A percentile compares a stretch with the other conserved stretches of the same genome.
These are phyloP conservation scores for Fusarium tuaranense DNA, from an alignment of 2,329 filamentous ascomycete genomes.

Conservation along the genomic window DNA sequence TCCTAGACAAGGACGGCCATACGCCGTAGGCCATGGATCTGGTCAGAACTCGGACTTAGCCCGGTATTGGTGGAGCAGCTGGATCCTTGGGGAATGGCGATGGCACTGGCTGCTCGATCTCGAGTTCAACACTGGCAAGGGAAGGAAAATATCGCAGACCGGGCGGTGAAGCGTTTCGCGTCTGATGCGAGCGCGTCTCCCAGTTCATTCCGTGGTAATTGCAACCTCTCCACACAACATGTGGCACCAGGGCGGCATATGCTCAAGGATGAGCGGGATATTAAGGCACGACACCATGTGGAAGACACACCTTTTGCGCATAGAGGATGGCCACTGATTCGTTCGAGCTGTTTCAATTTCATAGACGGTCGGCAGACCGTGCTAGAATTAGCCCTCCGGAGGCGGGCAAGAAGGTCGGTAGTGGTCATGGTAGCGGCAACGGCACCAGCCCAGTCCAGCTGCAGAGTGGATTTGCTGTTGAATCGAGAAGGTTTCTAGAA, in stretches of 20 bases:
- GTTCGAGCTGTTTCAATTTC: slow-evolving; percentile 13
- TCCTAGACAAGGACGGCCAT: slow-evolving; percentile 30
- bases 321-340: slow-evolving; percentile 22
- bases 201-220: slow-evolving; percentile 24
- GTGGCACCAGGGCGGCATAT: slow-evolving; percentile 30
- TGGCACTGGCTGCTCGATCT: slow-evolving; percentile 16
- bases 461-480: slow-evolving; percentile 27
- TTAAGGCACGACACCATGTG: slow-evolving; percentile 29
- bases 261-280: slow-evolving; percentile 33
- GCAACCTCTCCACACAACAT: slow-evolving; percentile 28
- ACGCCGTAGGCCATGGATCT: slow-evolving; percentile 15
- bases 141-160: slow-evolving; percentile 27
- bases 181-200: slow-evolving; percentile 20
- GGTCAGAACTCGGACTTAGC: slow-evolving; percentile 27
- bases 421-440: not conserved
- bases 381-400: not conserved
- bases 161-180: slow-evolving; percentile 33
- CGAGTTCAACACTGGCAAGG: slow-evolving; percentile 12
- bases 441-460: slow-evolving; percentile 8
- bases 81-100: slow-evolving; percentile 20
- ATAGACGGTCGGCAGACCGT: not conserved
- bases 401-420: slow-evolving; percentile 11
- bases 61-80: slow-evolving; percentile 18
- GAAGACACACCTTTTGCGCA: slow-evolving; percentile 20
- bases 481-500: slow-evolving; percentile 46